phyloP scores from a whole-genome alignment of 1,139 yeast species.

The Nakaseomyces delphensis region DNA sequence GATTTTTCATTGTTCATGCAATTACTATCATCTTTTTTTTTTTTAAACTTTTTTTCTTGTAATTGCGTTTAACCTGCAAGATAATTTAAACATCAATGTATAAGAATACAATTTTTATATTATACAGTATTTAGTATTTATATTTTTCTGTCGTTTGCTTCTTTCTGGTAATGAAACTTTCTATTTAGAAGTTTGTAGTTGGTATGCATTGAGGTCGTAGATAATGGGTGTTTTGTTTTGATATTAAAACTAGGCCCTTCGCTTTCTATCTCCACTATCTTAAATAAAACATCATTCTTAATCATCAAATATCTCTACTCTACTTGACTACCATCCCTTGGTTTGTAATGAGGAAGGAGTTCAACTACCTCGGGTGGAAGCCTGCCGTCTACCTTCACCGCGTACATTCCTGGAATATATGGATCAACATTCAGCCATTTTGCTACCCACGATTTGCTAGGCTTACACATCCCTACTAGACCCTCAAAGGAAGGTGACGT shows the following conservation, averaged over 20 bases:
- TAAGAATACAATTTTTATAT: background rate
- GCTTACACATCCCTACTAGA: conserved; percentile 80
- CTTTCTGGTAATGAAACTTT: background rate
- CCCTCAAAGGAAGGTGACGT: conserved; percentile 98
- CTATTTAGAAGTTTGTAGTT: background rate
- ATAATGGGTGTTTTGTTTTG: background rate
- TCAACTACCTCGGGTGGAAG: conserved; percentile 78
- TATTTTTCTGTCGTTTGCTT: background rate
- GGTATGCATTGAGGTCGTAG: background rate
- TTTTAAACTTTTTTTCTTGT: background rate
- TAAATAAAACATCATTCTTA: too few relatives aligned
- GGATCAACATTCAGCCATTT: conserved; percentile 91
- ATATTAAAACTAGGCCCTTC: background rate
- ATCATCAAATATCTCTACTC: conserved; percentile 38
- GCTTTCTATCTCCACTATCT: too few relatives aligned
- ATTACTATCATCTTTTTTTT: too few relatives aligned
- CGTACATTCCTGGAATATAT: conserved; percentile 83
- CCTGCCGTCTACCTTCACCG: conserved; percentile 87
- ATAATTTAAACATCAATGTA: background rate
- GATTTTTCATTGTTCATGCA: too few relatives aligned
- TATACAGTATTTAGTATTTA: background rate
- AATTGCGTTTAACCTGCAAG: background rate
- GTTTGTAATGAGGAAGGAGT: conserved; percentile 74
- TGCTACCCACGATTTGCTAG: conserved; percentile 90
- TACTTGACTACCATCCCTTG: conserved; percentile 92